A percentile compares a stretch with the other conserved stretches of the same genome.
Conservation (phyloP, 345 rosid species). For the Linum lewisii region DNA sequence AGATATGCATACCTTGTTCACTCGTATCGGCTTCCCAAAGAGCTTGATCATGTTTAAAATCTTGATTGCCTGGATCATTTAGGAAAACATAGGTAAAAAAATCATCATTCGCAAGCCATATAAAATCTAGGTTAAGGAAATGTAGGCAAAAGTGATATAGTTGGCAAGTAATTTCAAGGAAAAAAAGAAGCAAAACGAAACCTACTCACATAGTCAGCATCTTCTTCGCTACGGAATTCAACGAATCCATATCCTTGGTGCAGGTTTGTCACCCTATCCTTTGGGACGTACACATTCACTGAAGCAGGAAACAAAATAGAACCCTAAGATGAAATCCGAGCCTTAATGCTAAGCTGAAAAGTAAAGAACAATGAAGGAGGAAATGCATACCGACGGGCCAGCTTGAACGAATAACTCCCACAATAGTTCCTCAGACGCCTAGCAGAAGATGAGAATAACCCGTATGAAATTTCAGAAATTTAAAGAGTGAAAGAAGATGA, state of each 20-base stretch:
- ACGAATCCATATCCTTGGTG: conserved; percentile 93
- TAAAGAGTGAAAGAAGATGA: neutral
- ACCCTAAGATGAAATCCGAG: neutral
- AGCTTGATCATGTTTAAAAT: conserved; percentile 97
- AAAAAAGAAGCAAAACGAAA: neutral
- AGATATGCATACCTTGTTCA: conserved; percentile 60
- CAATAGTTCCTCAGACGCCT: conserved; percentile 80
- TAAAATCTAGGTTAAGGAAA: neutral
- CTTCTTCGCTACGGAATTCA: conserved; percentile 91
- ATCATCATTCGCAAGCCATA: neutral
- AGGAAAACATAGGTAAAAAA: neutral
- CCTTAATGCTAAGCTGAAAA: neutral
- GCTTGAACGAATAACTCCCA: conserved; percentile 98
- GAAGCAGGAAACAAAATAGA: conserved; percentile 6
- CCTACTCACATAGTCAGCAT: conserved; percentile 82
- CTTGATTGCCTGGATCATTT: conserved; percentile 66
- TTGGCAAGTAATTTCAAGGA: neutral
- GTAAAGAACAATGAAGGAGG: neutral
- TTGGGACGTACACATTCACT: conserved; percentile 95
- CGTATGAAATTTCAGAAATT: neutral
- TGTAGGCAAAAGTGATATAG: neutral
- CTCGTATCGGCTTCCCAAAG: conserved; percentile 88
- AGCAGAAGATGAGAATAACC: neutral
- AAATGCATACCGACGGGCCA: conserved; percentile 71
- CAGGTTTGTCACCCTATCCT: conserved; percentile 92